Evolutionary conservation across 768 basidiomycete genomes (phyloP), one percentile per base, ranked within the genome.

Genomic region (Mycena filopes): DNA sequence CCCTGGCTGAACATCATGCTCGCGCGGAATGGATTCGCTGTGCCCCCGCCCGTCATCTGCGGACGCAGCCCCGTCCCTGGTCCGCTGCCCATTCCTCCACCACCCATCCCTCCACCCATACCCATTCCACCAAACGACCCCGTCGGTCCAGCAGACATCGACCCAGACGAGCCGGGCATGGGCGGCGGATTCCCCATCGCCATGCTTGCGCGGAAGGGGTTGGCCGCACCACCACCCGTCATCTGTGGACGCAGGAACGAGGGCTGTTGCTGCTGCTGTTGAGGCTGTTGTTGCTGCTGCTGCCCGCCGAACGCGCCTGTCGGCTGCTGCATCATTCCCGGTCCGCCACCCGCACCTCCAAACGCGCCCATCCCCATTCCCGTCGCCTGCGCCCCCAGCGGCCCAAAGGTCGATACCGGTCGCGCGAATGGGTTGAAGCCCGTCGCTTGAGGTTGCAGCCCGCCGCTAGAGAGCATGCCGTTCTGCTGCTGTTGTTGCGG

Each of bases 11-110:
- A 60, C 66, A 94, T 75, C 83, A 89, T 85, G 69, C 86, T 92
- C 76, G 94, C 93, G 36, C 95, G 83, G 83, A 96, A 96, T 11
- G 94, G 94, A 76, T 95, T 96, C 45, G 82, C 78, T 29, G 64
- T 31, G 18, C 67, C 67, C 12, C 59, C 68, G n/a, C 89, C 91
- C 10, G 89, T 92, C 33, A 80, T 75, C 67, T 90, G 87, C 23
- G 89, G 83, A 71, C 83, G 86, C 54, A 84, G 71, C 60, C 55
- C 78, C 63, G 66, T 28, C 48, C 56, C 43, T 61, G 51, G 38
- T 50, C 55, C 55, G 5, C 61, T 25, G 9, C 41, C 51, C 47
- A 29, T 50, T 16, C 47, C 41, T 26, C 55, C 29, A 33, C 31
- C 31, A 33, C 12, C 12, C 31, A 33, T 33, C 4, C 40, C 25